These are phyloP conservation scores for Paraphaeosphaeria minitans DNA, from an alignment of 2,329 filamentous ascomycete genomes.

Conservation along the genomic window DNA sequence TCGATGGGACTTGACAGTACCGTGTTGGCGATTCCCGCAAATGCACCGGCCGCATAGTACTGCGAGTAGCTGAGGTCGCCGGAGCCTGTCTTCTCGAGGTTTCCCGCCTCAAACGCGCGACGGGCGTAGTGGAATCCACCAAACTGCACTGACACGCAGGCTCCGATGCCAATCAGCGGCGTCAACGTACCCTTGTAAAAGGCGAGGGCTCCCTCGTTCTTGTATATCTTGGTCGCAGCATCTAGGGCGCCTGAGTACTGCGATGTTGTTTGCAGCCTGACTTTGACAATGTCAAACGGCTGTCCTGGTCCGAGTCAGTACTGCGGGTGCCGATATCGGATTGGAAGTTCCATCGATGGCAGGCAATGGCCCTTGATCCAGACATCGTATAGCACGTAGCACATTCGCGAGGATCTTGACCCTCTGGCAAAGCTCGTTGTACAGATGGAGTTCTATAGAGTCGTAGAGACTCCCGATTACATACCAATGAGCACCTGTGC, in stretches of 20 bases:
- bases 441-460: not conserved
- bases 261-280: constrained; percentile 87
- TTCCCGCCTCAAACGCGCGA: constrained; percentile 79
- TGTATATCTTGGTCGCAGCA: constrained; percentile 82
- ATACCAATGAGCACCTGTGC: constrained; percentile 92
- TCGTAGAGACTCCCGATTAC: constrained; percentile 38
- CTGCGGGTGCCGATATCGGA: not conserved
- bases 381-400: too few species aligned
- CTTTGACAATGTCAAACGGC: constrained; percentile 81
- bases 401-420: not conserved
- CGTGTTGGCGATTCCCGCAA: constrained; percentile 89
- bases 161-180: constrained; percentile 91
- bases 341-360: not conserved
- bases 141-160: constrained; percentile 97
- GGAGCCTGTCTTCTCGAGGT: constrained; percentile 53
- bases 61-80: constrained; percentile 74
- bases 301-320: constrained; percentile 55
- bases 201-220: constrained; percentile 82
- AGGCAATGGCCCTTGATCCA: not conserved
- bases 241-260: constrained; percentile 81
- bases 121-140: constrained; percentile 94
- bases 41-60: constrained; percentile 89
- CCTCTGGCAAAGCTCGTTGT: not conserved
- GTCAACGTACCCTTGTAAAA: constrained; percentile 99
- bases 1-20: constrained; percentile 90